A percentile compares a stretch with the other conserved stretches of the same genome.
phyloP scores from a whole-genome alignment of 768 basidiomycete genomes.

The Tremella fuciformis region DNA sequence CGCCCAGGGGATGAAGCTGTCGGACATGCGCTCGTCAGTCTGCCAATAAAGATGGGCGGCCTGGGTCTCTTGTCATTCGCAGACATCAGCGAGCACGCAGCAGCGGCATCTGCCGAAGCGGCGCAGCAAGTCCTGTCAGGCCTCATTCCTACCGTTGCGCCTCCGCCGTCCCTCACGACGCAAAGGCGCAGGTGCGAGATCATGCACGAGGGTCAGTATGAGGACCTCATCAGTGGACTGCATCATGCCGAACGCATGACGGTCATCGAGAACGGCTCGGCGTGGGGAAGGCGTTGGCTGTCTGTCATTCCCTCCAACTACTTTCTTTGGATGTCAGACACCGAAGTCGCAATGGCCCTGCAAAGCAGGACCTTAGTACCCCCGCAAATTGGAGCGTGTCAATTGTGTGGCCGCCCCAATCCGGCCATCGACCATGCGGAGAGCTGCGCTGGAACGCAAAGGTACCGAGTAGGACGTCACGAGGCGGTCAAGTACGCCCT shows the following conservation, averaged over 20 bases:
- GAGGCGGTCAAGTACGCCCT: slow-evolving; percentile 7
- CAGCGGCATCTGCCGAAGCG: background rate
- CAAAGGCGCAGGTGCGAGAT: slow-evolving; percentile 6
- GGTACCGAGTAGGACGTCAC: slow-evolving; percentile 7
- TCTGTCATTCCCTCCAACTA: slow-evolving; percentile 9
- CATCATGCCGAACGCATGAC: background rate
- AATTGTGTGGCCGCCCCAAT: background rate
- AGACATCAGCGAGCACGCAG: slow-evolving; percentile 2
- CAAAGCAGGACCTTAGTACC: background rate
- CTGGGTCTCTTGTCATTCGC: slow-evolving; percentile 4
- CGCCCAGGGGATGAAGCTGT: background rate
- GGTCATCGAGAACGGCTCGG: background rate
- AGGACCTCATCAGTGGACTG: background rate
- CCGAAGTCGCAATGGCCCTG: slow-evolving; percentile 3
- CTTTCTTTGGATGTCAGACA: slow-evolving; percentile 6
- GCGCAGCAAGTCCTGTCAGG: slow-evolving; percentile 5
- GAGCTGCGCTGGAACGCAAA: background rate
- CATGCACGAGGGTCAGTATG: background rate
- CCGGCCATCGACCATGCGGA: slow-evolving; percentile 2
- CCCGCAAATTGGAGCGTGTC: background rate
- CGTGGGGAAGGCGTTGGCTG: slow-evolving; percentile 7
- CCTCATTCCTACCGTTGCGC: background rate
- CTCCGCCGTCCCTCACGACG: background rate
- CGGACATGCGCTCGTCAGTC: background rate
- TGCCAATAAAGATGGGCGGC: slow-evolving; percentile 8